Conservation (phyloP, 495 filamentous ascomycete genomes). For the Apiosordaria backusii region DNA sequence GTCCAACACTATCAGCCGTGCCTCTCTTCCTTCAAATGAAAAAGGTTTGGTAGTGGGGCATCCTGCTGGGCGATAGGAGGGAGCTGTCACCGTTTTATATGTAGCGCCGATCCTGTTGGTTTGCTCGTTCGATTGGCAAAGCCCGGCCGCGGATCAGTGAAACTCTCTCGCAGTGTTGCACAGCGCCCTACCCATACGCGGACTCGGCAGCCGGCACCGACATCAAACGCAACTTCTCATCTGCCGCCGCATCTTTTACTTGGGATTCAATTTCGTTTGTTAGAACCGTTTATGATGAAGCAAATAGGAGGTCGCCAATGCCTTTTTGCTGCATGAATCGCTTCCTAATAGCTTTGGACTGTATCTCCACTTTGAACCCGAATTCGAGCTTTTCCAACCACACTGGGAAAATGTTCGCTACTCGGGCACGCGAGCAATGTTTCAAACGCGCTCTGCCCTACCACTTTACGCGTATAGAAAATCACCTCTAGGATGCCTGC, state of each 20-base stretch:
- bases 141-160: constrained; percentile 1
- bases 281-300: not conserved
- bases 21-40: not conserved
- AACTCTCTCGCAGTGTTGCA: not conserved
- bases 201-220: not conserved
- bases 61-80: not conserved
- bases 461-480: not conserved
- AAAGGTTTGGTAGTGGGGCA: not conserved
- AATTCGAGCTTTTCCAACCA: not conserved
- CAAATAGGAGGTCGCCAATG: not conserved
- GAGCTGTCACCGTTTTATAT: not conserved
- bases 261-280: not conserved
- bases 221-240: not conserved
- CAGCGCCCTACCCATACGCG: not conserved
- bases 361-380: not conserved
- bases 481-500: not conserved
- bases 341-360: not conserved
- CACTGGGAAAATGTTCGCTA: not conserved
- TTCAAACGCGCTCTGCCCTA: not conserved
- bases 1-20: not conserved
- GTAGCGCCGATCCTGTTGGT: not conserved
- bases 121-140: not conserved
- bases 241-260: too few relatives aligned
- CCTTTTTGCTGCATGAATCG: not conserved
- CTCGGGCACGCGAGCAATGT: not conserved